A percentile compares a stretch with the other conserved stretches of the same genome.
Conservation (phyloP, 345 rosid species). For the Populus davidiana region DNA sequence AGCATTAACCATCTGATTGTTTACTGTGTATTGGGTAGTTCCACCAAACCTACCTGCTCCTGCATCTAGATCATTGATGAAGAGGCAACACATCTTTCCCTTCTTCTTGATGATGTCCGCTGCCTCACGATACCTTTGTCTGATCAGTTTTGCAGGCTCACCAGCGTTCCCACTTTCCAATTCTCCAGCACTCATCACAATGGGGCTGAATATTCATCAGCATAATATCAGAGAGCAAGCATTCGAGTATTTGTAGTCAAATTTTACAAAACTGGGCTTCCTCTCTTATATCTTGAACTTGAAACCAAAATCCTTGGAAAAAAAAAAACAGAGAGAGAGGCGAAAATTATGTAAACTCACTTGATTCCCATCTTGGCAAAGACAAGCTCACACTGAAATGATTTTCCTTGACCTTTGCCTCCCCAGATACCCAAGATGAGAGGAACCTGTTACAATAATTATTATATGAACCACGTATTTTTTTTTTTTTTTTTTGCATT, state of each 20-base stretch:
- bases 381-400: conserved; percentile 97
- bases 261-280: too few relatives aligned
- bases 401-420: conserved; percentile 99
- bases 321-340: too few relatives aligned
- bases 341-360: conserved; percentile 38
- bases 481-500: neutral
- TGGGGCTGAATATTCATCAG: conserved; percentile 55
- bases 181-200: conserved; percentile 99
- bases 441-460: conserved; percentile 51
- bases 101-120: conserved; percentile 84
- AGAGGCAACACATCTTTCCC: conserved; percentile 91
- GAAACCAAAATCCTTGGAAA: neutral
- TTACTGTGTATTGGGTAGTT: conserved; percentile 91
- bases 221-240: too few relatives aligned
- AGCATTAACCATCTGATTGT: conserved; percentile 99
- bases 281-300: too few relatives aligned
- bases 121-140: conserved; percentile 98
- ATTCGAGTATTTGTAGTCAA: too few relatives aligned
- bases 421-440: conserved; percentile 98
- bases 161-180: conserved; percentile 96
- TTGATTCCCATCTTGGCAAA: conserved; percentile 98
- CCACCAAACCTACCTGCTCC: conserved; percentile 97
- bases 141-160: conserved; percentile 87
- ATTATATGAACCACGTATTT: neutral
- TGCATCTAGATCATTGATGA: conserved; percentile 97